Evolutionary conservation across 2,329 filamentous ascomycete genomes (phyloP).

Genomic region (Cordyceps farinosa): DNA sequence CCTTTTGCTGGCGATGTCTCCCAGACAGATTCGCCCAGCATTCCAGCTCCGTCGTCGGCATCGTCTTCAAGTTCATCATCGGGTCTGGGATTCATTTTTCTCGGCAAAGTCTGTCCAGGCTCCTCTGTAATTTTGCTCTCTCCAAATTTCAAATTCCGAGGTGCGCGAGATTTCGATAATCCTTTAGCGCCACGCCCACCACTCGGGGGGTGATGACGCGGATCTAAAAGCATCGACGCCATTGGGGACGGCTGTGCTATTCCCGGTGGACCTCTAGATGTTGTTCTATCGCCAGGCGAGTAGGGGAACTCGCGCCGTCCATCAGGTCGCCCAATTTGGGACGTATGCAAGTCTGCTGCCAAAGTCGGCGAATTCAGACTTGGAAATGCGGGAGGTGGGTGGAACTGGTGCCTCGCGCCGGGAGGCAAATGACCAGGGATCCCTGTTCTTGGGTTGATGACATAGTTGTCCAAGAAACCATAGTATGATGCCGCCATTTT

Average conservation of each 20-base stretch:
- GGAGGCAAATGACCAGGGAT: slow-evolving; percentile 59
- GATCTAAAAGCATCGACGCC: slow-evolving; percentile 70
- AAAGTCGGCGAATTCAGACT: slow-evolving; percentile 62
- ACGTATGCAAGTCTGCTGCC: slow-evolving; percentile 53
- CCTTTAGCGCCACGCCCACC: slow-evolving; percentile 45
- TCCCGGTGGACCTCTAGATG: slow-evolving; percentile 25
- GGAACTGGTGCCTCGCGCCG: slow-evolving; percentile 54
- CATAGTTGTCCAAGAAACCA: slow-evolving; percentile 91
- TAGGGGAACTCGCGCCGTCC: neutral
- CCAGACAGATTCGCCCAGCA: slow-evolving; percentile 58
- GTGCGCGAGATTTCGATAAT: slow-evolving; percentile 43
- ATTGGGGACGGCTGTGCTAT: slow-evolving; percentile 60
- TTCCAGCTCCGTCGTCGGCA: slow-evolving; percentile 46
- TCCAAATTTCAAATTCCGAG: slow-evolving; percentile 43
- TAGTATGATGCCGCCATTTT: slow-evolving; percentile 99
- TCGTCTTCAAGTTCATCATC: slow-evolving; percentile 52
- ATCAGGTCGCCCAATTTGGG: slow-evolving; percentile 40
- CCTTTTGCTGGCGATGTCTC: slow-evolving; percentile 52
- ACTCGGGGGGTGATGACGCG: slow-evolving; percentile 66
- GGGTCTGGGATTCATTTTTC: slow-evolving; percentile 49
- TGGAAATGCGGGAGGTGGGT: slow-evolving; percentile 73
- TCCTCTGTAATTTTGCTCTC: slow-evolving; percentile 56
- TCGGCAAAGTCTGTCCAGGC: slow-evolving; percentile 45
- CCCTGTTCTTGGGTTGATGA: slow-evolving; percentile 66
- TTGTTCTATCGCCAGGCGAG: neutral